A percentile compares a stretch with the other conserved stretches of the same genome.
These are phyloP conservation scores for Sclerotinia sclerotiorum DNA, from an alignment of 2,329 filamentous ascomycete species.

Conservation along the genomic window DNA sequence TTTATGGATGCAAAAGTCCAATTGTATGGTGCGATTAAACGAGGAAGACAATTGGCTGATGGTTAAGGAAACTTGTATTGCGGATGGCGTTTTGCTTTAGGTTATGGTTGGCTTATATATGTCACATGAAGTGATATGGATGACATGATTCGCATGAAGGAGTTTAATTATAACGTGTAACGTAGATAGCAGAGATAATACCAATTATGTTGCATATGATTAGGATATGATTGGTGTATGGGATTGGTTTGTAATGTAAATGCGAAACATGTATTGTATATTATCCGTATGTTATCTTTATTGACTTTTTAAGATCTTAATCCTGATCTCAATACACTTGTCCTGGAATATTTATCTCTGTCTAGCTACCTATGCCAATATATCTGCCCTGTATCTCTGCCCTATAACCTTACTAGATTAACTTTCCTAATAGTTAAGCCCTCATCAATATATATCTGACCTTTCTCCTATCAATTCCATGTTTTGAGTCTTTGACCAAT, in stretches of 20 bases:
- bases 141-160: conserved; percentile 20
- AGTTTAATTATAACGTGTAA: conserved; percentile 16
- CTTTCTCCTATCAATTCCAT: background rate
- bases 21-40: conserved; percentile 67
- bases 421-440: background rate
- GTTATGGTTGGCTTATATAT: background rate
- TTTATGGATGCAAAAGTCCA: conserved; percentile 76
- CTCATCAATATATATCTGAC: background rate
- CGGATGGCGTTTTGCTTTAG: conserved; percentile 30
- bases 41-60: conserved; percentile 45
- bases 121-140: conserved; percentile 9
- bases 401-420: no score
- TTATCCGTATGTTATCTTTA: background rate
- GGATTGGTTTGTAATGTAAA: background rate
- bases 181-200: conserved; percentile 16
- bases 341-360: background rate
- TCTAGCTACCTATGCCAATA: background rate
- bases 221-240: no score
- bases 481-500: background rate
- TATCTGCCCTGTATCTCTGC: background rate
- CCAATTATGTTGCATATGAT: conserved; percentile 2
- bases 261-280: background rate
- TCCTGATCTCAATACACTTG: background rate
- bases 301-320: background rate
- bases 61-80: conserved; percentile 28